A percentile compares a stretch with the other conserved stretches of the same genome.
Evolutionary conservation across 2,329 filamentous ascomycete species (phyloP).

Genomic region (Albifimbria verrucaria): DNA sequence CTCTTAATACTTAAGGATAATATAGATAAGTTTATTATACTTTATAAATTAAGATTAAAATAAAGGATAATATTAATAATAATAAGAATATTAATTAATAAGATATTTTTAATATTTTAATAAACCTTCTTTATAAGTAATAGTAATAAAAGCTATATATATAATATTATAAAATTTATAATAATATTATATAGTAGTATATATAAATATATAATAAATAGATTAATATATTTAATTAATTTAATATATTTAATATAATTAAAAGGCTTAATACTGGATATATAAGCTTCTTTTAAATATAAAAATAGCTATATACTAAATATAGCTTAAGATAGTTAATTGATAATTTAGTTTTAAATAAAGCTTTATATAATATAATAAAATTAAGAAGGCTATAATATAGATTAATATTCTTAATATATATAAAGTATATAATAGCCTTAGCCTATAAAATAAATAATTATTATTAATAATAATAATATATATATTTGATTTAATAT

Average conservation of each 20-base stretch:
- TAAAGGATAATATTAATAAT: not conserved
- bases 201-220: not conserved
- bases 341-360: too few relatives aligned
- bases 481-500: not conserved
- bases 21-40: too few relatives aligned
- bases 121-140: conserved; percentile 3
- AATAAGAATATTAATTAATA: not conserved
- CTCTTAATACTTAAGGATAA: too few relatives aligned
- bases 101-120: conserved; percentile 1
- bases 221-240: not conserved
- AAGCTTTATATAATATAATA: not conserved
- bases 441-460: conserved; percentile 3
- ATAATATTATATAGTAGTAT: conserved; percentile 3
- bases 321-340: too few relatives aligned
- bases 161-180: conserved; percentile 3
- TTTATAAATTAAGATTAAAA: conserved; percentile 11
- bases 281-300: not conserved
- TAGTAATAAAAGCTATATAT: conserved; percentile 1
- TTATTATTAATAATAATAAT: conserved; percentile 1
- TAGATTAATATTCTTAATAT: not conserved
- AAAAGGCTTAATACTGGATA: not conserved
- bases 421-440: not conserved
- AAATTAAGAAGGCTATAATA: not conserved
- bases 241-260: not conserved
- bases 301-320: not conserved